Base-by-base conservation (phyloP, 805 yeast species). In the Torulaspora maleeae region DNA sequence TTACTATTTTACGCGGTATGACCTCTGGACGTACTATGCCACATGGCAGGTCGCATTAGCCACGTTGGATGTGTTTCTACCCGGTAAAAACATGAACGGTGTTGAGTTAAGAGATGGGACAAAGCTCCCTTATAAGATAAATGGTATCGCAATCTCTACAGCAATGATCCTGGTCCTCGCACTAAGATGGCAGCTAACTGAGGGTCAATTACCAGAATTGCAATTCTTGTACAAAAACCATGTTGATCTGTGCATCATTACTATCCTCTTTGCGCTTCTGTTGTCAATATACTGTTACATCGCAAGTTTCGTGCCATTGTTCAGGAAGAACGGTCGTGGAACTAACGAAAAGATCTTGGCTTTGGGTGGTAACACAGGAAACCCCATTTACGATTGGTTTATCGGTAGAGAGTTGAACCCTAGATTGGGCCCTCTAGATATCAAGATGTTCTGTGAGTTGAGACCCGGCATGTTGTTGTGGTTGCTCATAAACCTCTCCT, bases 341-440 rank as follows among this genome's bases (percentile, higher is more conserved):
- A 77, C 82, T 0, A 71, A 70, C 9, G 93, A 86, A 57, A 73
- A 86, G 52, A 79, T 93, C 32, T 72, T 93, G 42, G 90, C 97
- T 0, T 64, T 77, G 32, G 93, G 93, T 36, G 99, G 99, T 2
- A 91, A 91, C 67, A 74, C 95, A 0, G 86, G 87, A 0, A 80
- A 77, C 53, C 54, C 67, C 0, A 55, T 91, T 8, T 91, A 86
- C 61, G 96, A 93, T 60, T 90, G 96, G 97, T 93, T 89, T 61
- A 89, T 93, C 61, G 99, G 99, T 25, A 80, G 99, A 49, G 98
- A 91, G 68, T 73, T 93, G 60, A 93, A 93, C 63, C 99, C 98
- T 22, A 75, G 98, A 55, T 71, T 86, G 47, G 93, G 95, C 1
- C 59, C 76, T 0, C 79, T 90, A 74, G 99, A 93, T 63, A 80